Conservation (phyloP, 495 filamentous ascomycete genomes). For the Chaetomium tenue region DNA sequence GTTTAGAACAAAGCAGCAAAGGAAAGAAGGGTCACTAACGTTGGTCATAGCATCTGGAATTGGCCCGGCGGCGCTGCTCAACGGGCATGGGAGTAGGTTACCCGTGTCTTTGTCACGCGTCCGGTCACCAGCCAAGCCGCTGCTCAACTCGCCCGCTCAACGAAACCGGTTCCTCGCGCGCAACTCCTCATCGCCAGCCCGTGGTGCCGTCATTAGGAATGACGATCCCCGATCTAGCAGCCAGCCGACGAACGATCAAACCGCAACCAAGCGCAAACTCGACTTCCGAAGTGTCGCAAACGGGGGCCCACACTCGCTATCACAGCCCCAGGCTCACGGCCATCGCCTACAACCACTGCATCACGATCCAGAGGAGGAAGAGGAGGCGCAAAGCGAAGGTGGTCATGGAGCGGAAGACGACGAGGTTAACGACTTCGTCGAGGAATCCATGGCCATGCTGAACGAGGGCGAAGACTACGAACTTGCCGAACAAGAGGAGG, state of each 20-base stretch:
- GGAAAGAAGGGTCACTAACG: neutral
- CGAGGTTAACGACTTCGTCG: slow-evolving; percentile 28
- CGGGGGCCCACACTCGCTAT: slow-evolving; percentile 26
- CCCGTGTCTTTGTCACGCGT: slow-evolving; percentile 49
- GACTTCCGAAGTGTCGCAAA: slow-evolving; percentile 40
- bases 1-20: no score
- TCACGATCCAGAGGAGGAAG: slow-evolving; percentile 31
- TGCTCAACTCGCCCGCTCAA: slow-evolving; percentile 56
- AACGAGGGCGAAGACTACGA: slow-evolving; percentile 33
- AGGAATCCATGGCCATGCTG: slow-evolving; percentile 42
- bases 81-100: slow-evolving; percentile 40
- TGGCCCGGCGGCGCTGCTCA: slow-evolving; percentile 35
- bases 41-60: slow-evolving; percentile 28
- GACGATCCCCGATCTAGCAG: slow-evolving; percentile 21
- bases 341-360: slow-evolving; percentile 18
- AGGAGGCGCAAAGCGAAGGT: slow-evolving; percentile 23
- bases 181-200: slow-evolving; percentile 42
- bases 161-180: slow-evolving; percentile 47
- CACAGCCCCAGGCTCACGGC: slow-evolving; percentile 27
- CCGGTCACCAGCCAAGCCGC: slow-evolving; percentile 56
- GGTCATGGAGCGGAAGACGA: slow-evolving; percentile 25
- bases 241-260: slow-evolving; percentile 22
- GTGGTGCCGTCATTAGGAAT: slow-evolving; percentile 16
- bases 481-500: slow-evolving; percentile 18
- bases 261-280: slow-evolving; percentile 36